These are phyloP conservation scores for Tilletia caries DNA, from an alignment of 1,284 basidiomycete species.

Conservation along the genomic window DNA sequence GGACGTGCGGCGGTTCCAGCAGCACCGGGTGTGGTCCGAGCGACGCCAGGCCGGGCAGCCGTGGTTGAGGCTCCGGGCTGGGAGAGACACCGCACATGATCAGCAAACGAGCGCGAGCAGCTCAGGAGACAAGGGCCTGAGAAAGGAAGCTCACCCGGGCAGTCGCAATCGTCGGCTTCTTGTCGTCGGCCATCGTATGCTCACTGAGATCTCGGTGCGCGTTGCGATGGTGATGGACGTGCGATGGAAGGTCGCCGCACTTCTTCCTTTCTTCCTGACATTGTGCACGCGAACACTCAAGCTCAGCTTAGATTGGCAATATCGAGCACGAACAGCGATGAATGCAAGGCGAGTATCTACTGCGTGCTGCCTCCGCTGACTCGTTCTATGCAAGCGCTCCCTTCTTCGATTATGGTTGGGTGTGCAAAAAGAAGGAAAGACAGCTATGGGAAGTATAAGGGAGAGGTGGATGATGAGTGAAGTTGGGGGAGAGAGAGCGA, in stretches of 20 bases:
- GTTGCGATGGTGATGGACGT: neutral
- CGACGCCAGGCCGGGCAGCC: neutral
- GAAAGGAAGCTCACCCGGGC: neutral
- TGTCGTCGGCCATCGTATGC: neutral
- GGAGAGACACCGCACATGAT: neutral
- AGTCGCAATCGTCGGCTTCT: neutral
- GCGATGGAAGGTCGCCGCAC: too few relatives aligned
- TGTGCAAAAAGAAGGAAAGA: neutral
- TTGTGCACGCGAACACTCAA: too few relatives aligned
- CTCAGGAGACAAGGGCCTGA: too few relatives aligned
- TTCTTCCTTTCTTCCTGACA: too few relatives aligned
- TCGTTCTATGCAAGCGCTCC: neutral
- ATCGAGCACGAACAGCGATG: too few relatives aligned
- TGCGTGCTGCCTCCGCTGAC: too few relatives aligned
- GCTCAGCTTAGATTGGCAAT: too few relatives aligned
- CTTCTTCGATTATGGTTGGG: neutral
- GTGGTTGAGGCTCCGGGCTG: neutral
- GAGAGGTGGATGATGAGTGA: neutral
- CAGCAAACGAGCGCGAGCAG: too few relatives aligned
- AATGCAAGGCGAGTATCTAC: too few relatives aligned
- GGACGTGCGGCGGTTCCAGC: neutral
- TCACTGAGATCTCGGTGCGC: neutral
- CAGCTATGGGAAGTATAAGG: neutral
- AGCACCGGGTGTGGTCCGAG: slow-evolving; percentile 5
- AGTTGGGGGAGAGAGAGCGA: neutral